Conservation (phyloP, 371 early-diverging fungal genomes). For the Phascolomyces articulosus region DNA sequence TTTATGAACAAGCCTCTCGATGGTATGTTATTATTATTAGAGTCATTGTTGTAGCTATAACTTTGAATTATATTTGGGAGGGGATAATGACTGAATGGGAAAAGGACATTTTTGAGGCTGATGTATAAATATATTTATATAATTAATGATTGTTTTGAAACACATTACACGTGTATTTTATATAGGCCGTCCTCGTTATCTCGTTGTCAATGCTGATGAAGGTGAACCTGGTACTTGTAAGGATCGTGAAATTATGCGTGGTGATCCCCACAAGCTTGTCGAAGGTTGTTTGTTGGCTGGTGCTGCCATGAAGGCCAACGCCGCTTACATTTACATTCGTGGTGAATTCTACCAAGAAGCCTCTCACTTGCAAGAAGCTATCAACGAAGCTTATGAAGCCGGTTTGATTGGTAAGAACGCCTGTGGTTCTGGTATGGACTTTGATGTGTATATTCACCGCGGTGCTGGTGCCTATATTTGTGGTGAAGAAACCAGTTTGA, state of each 20-base stretch:
- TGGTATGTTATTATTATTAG: slow-evolving; percentile 33
- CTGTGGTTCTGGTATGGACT: slow-evolving; percentile 94
- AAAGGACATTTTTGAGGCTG: not conserved
- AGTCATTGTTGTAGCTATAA: too few species aligned
- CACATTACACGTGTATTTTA: too few species aligned
- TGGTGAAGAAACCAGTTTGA: slow-evolving; percentile 97
- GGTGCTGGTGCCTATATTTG: slow-evolving; percentile 99
- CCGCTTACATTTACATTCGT: slow-evolving; percentile 97
- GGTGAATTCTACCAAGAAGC: slow-evolving; percentile 99
- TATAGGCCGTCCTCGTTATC: slow-evolving; percentile 75
- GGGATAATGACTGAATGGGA: not conserved
- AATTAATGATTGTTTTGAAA: too few species aligned
- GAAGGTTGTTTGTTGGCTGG: slow-evolving; percentile 98
- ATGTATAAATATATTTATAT: too few species aligned
- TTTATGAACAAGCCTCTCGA: slow-evolving; percentile 96
- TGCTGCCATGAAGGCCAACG: slow-evolving; percentile 95
- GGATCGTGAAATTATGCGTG: slow-evolving; percentile 97
- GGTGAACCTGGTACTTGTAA: slow-evolving; percentile 99
- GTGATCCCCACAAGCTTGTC: slow-evolving; percentile 97
- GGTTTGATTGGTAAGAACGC: slow-evolving; percentile 98
- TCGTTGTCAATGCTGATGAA: slow-evolving; percentile 98
- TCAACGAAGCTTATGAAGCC: slow-evolving; percentile 92
- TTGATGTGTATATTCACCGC: slow-evolving; percentile 96
- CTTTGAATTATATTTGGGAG: not conserved
- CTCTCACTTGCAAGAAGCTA: slow-evolving; percentile 91